phyloP scores from a whole-genome alignment of 495 filamentous ascomycete genomes.

The Extremus antarcticus region DNA sequence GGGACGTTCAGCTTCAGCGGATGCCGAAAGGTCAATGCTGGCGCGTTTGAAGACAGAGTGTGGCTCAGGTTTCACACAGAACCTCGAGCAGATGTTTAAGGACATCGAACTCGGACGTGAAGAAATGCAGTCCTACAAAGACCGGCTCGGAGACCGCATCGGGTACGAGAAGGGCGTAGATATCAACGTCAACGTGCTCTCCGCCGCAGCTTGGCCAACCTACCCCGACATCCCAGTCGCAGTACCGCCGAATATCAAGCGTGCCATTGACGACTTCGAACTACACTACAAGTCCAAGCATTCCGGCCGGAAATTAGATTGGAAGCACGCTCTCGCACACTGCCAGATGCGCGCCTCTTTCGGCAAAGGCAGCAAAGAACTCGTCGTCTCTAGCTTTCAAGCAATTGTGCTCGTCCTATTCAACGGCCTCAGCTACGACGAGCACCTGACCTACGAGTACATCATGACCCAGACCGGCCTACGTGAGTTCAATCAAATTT shows the following conservation, averaged over 20 bases:
- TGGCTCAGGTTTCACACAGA: conserved; percentile 85
- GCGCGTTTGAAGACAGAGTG: conserved; percentile 84
- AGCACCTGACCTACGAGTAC: conserved; percentile 53
- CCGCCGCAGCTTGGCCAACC: conserved; percentile 78
- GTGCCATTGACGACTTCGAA: conserved; percentile 63
- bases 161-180: conserved; percentile 48
- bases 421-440: conserved; percentile 52
- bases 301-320: conserved; percentile 69
- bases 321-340: conserved; percentile 87
- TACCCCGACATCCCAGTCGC: conserved; percentile 72
- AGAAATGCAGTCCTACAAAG: conserved; percentile 69
- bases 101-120: conserved; percentile 85
- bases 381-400: conserved; percentile 81
- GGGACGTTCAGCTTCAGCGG: conserved; percentile 81
- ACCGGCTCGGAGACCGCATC: conserved; percentile 38
- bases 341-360: conserved; percentile 73
- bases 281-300: conserved; percentile 77
- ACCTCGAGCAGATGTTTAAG: conserved; percentile 98
- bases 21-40: conserved; percentile 93
- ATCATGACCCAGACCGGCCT: conserved; percentile 59
- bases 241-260: conserved; percentile 60
- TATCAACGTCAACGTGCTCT: conserved; percentile 76
- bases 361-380: conserved; percentile 65
- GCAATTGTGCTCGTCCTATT: conserved; percentile 89
- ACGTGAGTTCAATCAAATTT: conserved; percentile 35